Evolutionary conservation across 2,329 filamentous ascomycete species (phyloP), one percentile per base, ranked within the genome.

Genomic region (Pseudocercospora fijiensis): DNA sequence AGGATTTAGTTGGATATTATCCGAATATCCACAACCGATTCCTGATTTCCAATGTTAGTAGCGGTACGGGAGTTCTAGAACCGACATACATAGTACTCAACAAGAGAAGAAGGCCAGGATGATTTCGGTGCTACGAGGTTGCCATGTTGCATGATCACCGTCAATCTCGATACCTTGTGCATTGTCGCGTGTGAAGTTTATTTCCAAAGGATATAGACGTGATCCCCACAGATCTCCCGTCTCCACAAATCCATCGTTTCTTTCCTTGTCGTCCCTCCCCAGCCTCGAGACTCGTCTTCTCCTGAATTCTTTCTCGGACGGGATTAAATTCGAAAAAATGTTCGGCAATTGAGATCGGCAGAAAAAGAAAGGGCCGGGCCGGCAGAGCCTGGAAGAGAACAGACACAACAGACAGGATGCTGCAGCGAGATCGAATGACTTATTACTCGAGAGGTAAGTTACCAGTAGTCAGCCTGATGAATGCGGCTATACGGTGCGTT

Each of bases 1-100:
- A 67, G 57, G 51, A 58, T 13, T 22, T 67, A n/a, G 63, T 61
- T 10, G 64, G 65, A 5, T 66, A 66, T 49, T 57, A 55, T 16
- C 56, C 58, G 7, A 61, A 66, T 22, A 60, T 63, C 8, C 64
- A 53, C 64, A 53, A 27, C 58, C 62, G n/a, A 22, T 64, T n/a
- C 22, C 30, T 24, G 63, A 64, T 10, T 57, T 61, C n/a, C 26
- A 53, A 18, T n/a, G n/a, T n/a, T n/a, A 63, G 64, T 18, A 62
- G 56, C 8, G 64, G 61, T 9, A 28, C 57, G 27, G 63, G 65
- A 11, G 65, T 60, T 18, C 28, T 67, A 22, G 65, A 65, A 57
- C 63, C 63, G 24, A 56, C 62, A 53, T 65, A 41, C 13, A 10
- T 10, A n/a, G 16, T 53, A 2, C n/a, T n/a, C n/a, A n/a, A n/a